Evolutionary conservation across 495 filamentous ascomycete genomes (phyloP).

Genomic region (Diplogelasinospora grovesii): DNA sequence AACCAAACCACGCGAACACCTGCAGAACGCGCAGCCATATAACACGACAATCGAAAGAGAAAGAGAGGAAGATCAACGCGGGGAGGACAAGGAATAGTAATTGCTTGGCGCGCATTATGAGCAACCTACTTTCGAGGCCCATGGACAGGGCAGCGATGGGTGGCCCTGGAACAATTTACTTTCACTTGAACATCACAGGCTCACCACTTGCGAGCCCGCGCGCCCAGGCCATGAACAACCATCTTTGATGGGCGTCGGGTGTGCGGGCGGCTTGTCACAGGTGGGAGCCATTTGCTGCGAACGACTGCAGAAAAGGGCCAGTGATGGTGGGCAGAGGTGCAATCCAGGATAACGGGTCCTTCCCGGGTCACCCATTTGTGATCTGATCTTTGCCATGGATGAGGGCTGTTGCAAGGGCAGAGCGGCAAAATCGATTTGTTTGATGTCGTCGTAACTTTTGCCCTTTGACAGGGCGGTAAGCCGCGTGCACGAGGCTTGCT

Average conservation of each 20-base stretch:
- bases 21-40: constrained; percentile 1
- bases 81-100: neutral
- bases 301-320: no score
- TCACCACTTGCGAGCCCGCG: neutral
- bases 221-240: neutral
- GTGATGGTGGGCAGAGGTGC: neutral
- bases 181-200: neutral
- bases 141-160: neutral
- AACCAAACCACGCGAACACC: neutral
- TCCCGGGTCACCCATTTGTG: no score
- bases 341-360: no score
- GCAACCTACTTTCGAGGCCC: neutral
- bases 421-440: no score
- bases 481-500: no score
- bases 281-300: neutral
- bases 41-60: neutral
- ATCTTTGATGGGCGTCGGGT: neutral
- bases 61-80: neutral
- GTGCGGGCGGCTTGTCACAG: neutral
- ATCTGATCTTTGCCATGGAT: no score
- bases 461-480: no score
- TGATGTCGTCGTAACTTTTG: no score
- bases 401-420: no score
- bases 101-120: neutral
- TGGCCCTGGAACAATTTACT: neutral